Base-by-base conservation (phyloP, 495 filamentous ascomycete species). In the Aspergillus avenaceus region DNA sequence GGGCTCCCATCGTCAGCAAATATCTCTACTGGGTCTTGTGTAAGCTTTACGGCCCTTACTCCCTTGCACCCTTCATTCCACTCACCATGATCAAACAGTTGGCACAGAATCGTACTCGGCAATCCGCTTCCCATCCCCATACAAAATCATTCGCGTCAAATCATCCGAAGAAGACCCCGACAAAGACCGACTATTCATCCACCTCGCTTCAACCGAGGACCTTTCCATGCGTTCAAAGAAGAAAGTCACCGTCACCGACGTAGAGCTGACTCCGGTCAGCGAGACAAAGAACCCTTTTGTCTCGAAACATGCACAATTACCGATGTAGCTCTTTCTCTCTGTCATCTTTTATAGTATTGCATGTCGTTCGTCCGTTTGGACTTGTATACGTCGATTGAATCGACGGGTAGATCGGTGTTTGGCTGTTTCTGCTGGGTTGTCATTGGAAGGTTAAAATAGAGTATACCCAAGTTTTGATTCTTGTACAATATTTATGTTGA, bases 1-100 rank as follows among this genome's bases (percentile, higher is more conserved):
- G 49, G 49, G 22, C 24, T 22, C 47, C 47, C 11, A 27, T 50
- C 14, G 7, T 50, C 13, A 21, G 47, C 24, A 50, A 50, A 31
- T 50, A 42, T 37, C 27, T 42, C 29, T 38, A 47, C 16, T 47
- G 45, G 45, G 31, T 21, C 23, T 11, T 47, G 13, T 47, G 45
- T 47, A 24, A 23, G n/a, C 37, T 32, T 23, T 25, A n/a, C n/a
- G n/a, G n/a, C n/a, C 19, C 29, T 9, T 47, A 2, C 14, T 23
- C n/a, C 11, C 18, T 36, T 34, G n/a, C 11, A 9, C 16, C n/a
- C n/a, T 14, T 36, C n/a, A 14, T 16, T 36, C 12, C 3, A 14
- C 18, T 16, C 3, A 9, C 14, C 32, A 13, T 16, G 12, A 14
- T 36, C 32, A n/a, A 22, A 3, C 24, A 47, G 45, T 47, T 23